Base-by-base conservation (phyloP, 2,329 filamentous ascomycete species). In the Penicillium sp. region DNA sequence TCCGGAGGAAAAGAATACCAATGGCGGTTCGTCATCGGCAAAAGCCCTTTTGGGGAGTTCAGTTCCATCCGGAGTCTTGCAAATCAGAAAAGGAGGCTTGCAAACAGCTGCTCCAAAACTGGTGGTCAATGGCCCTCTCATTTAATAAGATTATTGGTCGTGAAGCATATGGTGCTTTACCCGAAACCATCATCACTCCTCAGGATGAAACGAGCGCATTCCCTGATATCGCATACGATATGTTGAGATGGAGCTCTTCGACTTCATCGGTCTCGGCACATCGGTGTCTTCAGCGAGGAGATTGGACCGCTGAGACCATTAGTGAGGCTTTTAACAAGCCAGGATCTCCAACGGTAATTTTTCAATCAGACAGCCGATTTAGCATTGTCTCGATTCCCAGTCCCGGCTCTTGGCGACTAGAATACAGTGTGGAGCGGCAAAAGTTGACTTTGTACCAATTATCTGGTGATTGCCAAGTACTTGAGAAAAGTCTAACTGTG, bases 1-100 rank as follows among this genome's bases (percentile, higher is more conserved):
- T 69, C 11, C 61, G 69, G 9, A 67, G 63, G 14, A 66, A 67
- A 23, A 68, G 71, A 46, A 86, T 87, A 61, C 82, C 95, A n/a
- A 96, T 96, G 91, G 90, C 84, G 0, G 85, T 88, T 16, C 85
- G 81, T 61, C 92, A 96, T 71, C 75, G 71, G 19, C 69, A 62
- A 1, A 88, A 86, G 62, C 92, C 93, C 0, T 90, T 93, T 62
- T 96, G 90, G 88, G 93, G 90, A 0, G 81, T 96, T 19, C 93
- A 96, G 69, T 96, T 95, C 67, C 92, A 96, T 69, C 92, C 92
- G 0, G 92, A 97, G 73, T 96, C 91, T 0, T 96, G 92, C 72
- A 96, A 92, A 4, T 89, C 91, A 39, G 76, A 80, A 3, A 82
- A 60, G 13, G 53, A 83, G 58, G 88, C 89, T 1, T 79, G 77